Conservation (phyloP, 768 basidiomycete genomes). For the Leccinum subtestaceum region DNA sequence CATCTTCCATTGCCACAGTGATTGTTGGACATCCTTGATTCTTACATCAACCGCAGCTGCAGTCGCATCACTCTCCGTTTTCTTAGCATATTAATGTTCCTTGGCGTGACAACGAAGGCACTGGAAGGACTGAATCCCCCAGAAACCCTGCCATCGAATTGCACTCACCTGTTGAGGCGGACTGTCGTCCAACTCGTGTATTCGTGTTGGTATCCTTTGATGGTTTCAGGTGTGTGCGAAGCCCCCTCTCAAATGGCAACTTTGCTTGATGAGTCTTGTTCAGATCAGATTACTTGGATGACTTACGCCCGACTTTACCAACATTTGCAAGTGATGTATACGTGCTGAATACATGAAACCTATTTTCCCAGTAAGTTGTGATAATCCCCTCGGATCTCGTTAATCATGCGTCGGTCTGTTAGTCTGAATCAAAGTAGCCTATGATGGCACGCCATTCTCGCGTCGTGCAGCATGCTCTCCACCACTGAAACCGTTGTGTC, state of each 20-base stretch:
- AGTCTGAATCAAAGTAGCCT: not conserved
- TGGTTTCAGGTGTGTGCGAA: constrained; percentile 43
- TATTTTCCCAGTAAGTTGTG: constrained; percentile 68
- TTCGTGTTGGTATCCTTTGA: constrained; percentile 78
- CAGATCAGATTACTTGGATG: constrained; percentile 76
- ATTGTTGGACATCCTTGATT: constrained; percentile 3
- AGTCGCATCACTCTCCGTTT: not conserved
- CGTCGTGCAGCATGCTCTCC: not conserved
- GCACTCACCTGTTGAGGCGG: constrained; percentile 72
- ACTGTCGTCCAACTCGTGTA: constrained; percentile 43
- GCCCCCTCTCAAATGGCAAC: not conserved
- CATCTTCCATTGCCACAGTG: not conserved
- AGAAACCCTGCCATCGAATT: constrained; percentile 46
- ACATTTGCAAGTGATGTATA: constrained; percentile 72
- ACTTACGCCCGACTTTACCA: constrained; percentile 72
- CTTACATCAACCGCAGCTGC: constrained; percentile 2
- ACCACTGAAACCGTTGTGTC: not conserved
- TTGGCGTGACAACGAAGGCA: not conserved
- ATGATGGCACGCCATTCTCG: not conserved
- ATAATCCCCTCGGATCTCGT: not conserved
- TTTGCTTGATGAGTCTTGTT: not conserved
- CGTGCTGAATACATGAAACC: constrained; percentile 80
- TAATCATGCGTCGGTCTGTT: not conserved
- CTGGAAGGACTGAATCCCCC: not conserved
- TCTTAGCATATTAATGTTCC: constrained; percentile 3